Evolutionary conservation across 2,329 filamentous ascomycete genomes (phyloP), one percentile per base, ranked within the genome.

Genomic region (Colletotrichum phormii): DNA sequence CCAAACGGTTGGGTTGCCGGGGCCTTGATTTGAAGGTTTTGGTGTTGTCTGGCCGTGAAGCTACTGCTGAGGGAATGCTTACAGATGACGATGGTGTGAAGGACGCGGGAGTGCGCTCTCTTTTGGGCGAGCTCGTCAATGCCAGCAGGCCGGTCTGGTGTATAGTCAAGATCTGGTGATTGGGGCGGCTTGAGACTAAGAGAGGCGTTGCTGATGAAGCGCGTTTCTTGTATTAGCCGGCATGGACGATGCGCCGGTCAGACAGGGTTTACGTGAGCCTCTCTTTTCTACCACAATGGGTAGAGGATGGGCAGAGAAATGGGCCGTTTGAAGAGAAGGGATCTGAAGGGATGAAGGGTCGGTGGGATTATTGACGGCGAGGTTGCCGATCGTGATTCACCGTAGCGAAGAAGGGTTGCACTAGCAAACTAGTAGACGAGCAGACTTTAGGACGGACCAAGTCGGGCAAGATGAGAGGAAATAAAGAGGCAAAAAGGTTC

Each of bases 1-100:
- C 71, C 66, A 65, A 60, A 64, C 66, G 22, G 62, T 49, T 31
- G 67, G 59, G 62, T 61, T 33, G 8, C 49, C 2, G 35, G 35
- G 13, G 46, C 15, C 31, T 12, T 54, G 31, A 26, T 13, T 37
- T 13, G 31, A 62, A 29, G 35, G 58, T 46, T 13, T 61, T 46
- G 46, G 15, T 31, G 70, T 37, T n/a, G 46, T 11, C 42, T 49
- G 15, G 18, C 18, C 2, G 29, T n/a, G 51, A 57, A 55, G 70
- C 42, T 42, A 15, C 37, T 42, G 37, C 37, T 31, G 64, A 53
- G 29, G 13, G 22, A 33, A 18, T 31, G 53, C 57, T 31, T n/a
- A 31, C 37, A 71, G 46, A 35, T 49, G 24, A 46, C 29, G 37
- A 29, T 35, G 22, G 57, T 51, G 58, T 33, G 49, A 59, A 53